Conservation (phyloP, 106 monocot genomes). For the Agapanthus africanus region DNA sequence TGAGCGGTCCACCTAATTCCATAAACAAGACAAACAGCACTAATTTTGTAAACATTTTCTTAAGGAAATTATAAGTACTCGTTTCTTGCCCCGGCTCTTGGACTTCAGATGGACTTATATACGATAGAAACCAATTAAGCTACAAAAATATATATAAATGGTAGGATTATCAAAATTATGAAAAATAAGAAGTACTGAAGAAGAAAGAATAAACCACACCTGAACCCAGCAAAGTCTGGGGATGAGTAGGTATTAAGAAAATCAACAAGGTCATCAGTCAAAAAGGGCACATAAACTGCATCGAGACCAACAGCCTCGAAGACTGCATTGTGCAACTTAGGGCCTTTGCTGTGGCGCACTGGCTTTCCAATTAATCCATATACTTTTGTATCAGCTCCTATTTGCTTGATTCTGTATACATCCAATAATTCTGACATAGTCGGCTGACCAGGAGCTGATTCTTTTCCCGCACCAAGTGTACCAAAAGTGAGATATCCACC, state of each 20-base stretch:
- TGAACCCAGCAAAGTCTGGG: constrained; percentile 92
- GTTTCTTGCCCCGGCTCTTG: too few species aligned
- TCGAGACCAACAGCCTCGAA: constrained; percentile 60
- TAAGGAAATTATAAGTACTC: too few species aligned
- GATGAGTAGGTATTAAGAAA: constrained; percentile 77
- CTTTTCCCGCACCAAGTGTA: constrained; percentile 53
- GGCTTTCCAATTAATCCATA: constrained; percentile 88
- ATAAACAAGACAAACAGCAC: too few species aligned
- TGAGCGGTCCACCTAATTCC: too few species aligned
- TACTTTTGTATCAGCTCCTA: constrained; percentile 66
- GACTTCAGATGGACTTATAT: background rate
- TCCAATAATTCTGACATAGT: constrained; percentile 68
- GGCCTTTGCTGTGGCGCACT: constrained; percentile 80
- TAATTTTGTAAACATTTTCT: too few species aligned
- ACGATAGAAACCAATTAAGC: background rate
- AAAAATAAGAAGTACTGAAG: background rate
- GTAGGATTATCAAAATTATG: background rate
- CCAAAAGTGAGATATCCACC: constrained; percentile 97
- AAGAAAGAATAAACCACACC: constrained; percentile 31
- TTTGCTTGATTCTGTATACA: constrained; percentile 65
- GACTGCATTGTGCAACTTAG: constrained; percentile 68
- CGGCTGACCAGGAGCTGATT: constrained; percentile 94
- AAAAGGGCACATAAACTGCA: constrained; percentile 87
- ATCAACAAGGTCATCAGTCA: constrained; percentile 61
- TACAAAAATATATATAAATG: too few species aligned